phyloP scores from a whole-genome alignment of 2,329 filamentous ascomycete genomes.

The Byssothecium circinans region DNA sequence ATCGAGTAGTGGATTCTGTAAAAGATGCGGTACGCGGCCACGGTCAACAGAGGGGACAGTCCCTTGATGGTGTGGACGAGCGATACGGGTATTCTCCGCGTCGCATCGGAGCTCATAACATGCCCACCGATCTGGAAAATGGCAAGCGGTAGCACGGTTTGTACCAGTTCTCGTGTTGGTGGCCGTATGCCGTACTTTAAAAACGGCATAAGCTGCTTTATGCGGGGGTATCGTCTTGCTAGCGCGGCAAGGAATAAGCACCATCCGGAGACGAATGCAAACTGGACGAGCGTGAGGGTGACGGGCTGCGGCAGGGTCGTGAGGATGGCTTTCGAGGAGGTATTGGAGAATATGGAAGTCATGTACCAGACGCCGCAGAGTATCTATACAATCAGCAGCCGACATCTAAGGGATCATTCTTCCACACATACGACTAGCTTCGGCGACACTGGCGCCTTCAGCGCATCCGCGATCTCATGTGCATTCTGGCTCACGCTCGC shows the following conservation, averaged over 20 bases:
- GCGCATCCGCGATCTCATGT: constrained; percentile 86
- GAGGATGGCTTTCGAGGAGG: constrained; percentile 94
- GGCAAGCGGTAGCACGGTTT: constrained; percentile 86
- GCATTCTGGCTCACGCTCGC: constrained; percentile 90
- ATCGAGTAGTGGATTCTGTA: constrained; percentile 86
- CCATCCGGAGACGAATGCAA: constrained; percentile 86
- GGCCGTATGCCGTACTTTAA: constrained; percentile 80
- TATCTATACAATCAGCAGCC: constrained; percentile 55
- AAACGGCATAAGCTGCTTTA: constrained; percentile 73
- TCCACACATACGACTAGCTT: constrained; percentile 72
- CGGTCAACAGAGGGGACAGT: constrained; percentile 91
- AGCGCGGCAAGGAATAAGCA: constrained; percentile 80
- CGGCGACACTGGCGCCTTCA: constrained; percentile 86
- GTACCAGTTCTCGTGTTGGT: constrained; percentile 79
- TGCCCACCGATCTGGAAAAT: constrained; percentile 93
- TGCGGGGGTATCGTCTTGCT: constrained; percentile 68
- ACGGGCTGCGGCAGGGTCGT: constrained; percentile 89
- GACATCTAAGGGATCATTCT: constrained; percentile 24
- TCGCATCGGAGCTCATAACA: constrained; percentile 90
- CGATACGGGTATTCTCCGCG: constrained; percentile 91
- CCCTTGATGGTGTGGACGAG: constrained; percentile 99
- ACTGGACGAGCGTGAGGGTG: constrained; percentile 90
- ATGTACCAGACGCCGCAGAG: constrained; percentile 92
- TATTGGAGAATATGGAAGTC: constrained; percentile 94
- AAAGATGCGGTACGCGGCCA: constrained; percentile 85